Evolutionary conservation across 495 filamentous ascomycete species (phyloP), one percentile per base, ranked within the genome.

Genomic region (Hyaloscypha bicolor): DNA sequence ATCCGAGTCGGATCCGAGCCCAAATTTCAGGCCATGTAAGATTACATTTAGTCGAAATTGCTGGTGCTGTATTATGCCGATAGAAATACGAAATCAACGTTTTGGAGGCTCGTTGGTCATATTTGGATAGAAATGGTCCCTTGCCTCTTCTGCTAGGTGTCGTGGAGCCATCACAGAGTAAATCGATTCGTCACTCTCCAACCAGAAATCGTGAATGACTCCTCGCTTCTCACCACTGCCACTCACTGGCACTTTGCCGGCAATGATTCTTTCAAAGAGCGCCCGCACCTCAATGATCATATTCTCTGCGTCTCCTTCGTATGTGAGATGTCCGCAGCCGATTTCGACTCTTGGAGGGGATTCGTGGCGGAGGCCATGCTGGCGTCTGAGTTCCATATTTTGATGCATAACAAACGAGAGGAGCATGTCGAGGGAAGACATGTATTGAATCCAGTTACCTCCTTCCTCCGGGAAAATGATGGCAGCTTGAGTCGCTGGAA

Each of bases 401-500:
- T 65, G 66, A 51, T 45, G 45, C 11, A 67, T 9, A 8, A 76
- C 73, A 48, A 76, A 78, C 6, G 60, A 58, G 14, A 72, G 67
- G 9, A 76, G 69, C 21, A 72, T 58, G 9, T 74, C 65, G 1
- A 78, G 69, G 2, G 75, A 74, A 12, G 72, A 51, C 65, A 75
- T 73, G 68, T 72, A 78, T 11, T 71, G 14, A 32, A 76, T 73
- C 63, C 65, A 70, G 35, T 70, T 74, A 6, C 76, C 76, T 14
- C 66, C 70, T 59, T 78, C 72, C 14, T 68, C 62, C 1, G 78
- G 76, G 60, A 80, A 78, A 52, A 79, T 66, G 60, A 80, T 80
- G 4, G 79, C 71, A 31, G 52, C 64, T 65, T 56, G 64, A 5
- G 58, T 56, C n/a, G 64, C 56, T 42, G 65, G 58, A 9, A 69